Evolutionary conservation across 225 moss, liverwort and hornwort species (phyloP).

Genomic region (Pseudoscleropodium purum): DNA sequence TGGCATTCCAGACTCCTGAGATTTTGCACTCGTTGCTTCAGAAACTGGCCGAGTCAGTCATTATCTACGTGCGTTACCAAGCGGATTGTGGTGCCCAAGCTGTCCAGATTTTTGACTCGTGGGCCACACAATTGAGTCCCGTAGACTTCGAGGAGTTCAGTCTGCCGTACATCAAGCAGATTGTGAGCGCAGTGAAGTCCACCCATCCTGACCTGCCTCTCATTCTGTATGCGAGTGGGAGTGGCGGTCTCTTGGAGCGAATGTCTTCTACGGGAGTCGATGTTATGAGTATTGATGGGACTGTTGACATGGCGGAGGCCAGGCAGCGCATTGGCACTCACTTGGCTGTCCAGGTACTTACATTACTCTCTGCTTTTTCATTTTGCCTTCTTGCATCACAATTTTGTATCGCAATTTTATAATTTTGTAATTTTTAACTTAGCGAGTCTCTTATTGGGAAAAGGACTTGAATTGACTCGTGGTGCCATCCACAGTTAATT

Average conservation of each 20-base stretch:
- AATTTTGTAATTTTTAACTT: neutral
- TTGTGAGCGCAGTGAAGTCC: slow-evolving; percentile 77
- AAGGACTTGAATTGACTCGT: neutral
- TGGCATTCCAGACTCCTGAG: slow-evolving; percentile 83
- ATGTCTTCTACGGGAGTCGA: slow-evolving; percentile 89
- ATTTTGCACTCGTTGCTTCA: slow-evolving; percentile 75
- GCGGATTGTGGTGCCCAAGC: slow-evolving; percentile 89
- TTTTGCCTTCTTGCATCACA: neutral
- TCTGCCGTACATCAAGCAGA: slow-evolving; percentile 87
- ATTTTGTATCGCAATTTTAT: neutral
- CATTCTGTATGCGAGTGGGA: slow-evolving; percentile 91
- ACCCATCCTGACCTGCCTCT: slow-evolving; percentile 85
- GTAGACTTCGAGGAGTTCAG: slow-evolving; percentile 87
- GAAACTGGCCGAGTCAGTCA: slow-evolving; percentile 80
- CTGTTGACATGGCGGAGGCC: slow-evolving; percentile 87
- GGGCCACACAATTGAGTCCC: slow-evolving; percentile 86
- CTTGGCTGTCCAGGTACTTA: slow-evolving; percentile 54
- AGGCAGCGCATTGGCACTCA: slow-evolving; percentile 82
- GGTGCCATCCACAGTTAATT: neutral
- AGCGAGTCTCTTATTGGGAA: neutral
- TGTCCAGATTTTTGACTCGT: slow-evolving; percentile 96
- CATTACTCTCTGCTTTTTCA: neutral
- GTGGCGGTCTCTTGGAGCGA: slow-evolving; percentile 86
- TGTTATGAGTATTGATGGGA: slow-evolving; percentile 82
- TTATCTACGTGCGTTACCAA: slow-evolving; percentile 85